These are phyloP conservation scores for Collybia sordida DNA, from an alignment of 768 basidiomycete species.

Conservation along the genomic window DNA sequence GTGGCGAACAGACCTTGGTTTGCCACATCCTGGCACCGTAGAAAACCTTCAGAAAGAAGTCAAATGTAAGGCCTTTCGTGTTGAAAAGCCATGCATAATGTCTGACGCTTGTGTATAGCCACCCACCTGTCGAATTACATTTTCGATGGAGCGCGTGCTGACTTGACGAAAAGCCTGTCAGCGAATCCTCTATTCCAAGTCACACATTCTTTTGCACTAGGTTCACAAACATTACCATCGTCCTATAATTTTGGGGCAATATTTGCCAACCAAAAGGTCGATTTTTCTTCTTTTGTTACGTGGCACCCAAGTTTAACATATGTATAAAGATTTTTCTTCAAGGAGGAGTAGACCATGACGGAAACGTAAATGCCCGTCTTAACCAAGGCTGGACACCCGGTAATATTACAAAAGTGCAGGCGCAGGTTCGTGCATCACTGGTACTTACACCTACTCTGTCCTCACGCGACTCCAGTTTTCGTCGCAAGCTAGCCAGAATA, in stretches of 20 bases:
- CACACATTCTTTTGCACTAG: slow-evolving; percentile 92
- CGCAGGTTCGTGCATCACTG: slow-evolving; percentile 60
- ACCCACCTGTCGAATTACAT: slow-evolving; percentile 93
- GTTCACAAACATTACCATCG: slow-evolving; percentile 79
- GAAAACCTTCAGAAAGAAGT: slow-evolving; percentile 94
- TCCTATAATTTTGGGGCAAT: slow-evolving; percentile 95
- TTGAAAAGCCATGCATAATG: too few relatives aligned
- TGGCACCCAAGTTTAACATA: slow-evolving; percentile 19
- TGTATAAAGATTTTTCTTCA: slow-evolving; percentile 78
- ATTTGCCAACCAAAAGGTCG: slow-evolving; percentile 81
- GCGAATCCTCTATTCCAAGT: slow-evolving; percentile 97
- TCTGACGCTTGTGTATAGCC: slow-evolving; percentile 40
- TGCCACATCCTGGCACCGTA: slow-evolving; percentile 89
- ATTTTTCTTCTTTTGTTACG: slow-evolving; percentile 16
- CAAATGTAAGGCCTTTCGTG: slow-evolving; percentile 56
- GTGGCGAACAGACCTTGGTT: slow-evolving; percentile 79
- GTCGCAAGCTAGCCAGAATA: slow-evolving; percentile 75
- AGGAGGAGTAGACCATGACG: slow-evolving; percentile 93
- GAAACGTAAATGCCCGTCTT: slow-evolving; percentile 82
- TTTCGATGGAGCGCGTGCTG: slow-evolving; percentile 96
- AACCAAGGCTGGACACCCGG: slow-evolving; percentile 86
- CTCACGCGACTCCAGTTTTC: slow-evolving; percentile 57
- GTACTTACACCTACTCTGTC: slow-evolving; percentile 2
- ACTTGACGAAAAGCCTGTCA: slow-evolving; percentile 91
- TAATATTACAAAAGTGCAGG: slow-evolving; percentile 83